Conservation (phyloP, 2,329 filamentous ascomycete genomes). For the Trichoderma semiorbis region DNA sequence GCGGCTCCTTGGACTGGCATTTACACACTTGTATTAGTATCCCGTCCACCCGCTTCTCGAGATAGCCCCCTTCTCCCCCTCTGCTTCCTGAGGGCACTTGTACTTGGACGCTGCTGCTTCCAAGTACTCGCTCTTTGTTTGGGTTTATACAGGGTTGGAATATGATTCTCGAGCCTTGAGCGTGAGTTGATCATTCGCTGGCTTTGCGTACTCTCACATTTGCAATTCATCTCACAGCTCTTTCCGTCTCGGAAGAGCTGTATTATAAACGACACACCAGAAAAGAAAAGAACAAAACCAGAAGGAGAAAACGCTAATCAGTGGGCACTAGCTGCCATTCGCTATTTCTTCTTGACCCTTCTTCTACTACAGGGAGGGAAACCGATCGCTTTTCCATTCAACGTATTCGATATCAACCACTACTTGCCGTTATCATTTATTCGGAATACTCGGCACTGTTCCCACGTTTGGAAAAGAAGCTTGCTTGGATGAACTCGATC, state of each 20-base stretch:
- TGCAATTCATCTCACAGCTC: not conserved
- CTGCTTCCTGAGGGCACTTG: constrained; percentile 4
- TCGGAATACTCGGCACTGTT: not conserved
- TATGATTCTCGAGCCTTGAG: constrained; percentile 10
- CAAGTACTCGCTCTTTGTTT: constrained; percentile 9
- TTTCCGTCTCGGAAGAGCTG: not conserved
- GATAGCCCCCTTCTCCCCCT: not conserved
- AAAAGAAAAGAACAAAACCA: not conserved
- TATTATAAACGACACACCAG: not conserved
- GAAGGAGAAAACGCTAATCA: not conserved
- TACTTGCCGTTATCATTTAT: not conserved
- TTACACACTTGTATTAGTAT: constrained; percentile 5
- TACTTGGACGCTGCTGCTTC: constrained; percentile 12
- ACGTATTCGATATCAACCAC: not conserved
- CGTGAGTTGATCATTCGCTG: constrained; percentile 10
- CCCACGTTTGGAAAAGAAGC: not conserved
- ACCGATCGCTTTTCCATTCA: constrained; percentile 10
- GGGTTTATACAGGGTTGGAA: not conserved
- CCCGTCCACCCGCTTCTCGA: constrained; percentile 7
- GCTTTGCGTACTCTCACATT: not conserved
- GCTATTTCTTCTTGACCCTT: not conserved
- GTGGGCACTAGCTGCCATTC: constrained; percentile 13
- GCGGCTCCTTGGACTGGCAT: constrained; percentile 3
- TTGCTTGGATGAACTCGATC: not conserved
- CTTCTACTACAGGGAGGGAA: not conserved